Percentiles rank a stretch among this genome's conserved stretches.
These are phyloP conservation scores for Paracoccidioides lutzii DNA, from an alignment of 2,329 filamentous ascomycete genomes.

Conservation along the genomic window DNA sequence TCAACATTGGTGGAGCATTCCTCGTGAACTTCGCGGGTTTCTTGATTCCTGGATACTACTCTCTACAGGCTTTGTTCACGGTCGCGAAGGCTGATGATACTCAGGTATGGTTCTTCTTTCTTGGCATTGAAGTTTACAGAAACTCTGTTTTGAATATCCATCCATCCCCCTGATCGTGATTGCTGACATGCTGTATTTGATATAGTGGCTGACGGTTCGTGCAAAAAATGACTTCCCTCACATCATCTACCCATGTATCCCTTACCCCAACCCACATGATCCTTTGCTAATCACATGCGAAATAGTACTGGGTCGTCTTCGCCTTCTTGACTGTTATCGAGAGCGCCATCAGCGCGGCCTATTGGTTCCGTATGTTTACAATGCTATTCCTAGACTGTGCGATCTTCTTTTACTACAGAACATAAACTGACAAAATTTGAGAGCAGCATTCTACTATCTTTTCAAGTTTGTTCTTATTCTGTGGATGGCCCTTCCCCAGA, in stretches of 20 bases:
- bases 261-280: conserved; percentile 10
- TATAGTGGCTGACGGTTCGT: conserved; percentile 48
- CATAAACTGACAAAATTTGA: background rate
- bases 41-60: conserved; percentile 54
- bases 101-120: conserved; percentile 36
- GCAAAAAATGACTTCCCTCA: conserved; percentile 8
- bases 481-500: conserved; percentile 93
- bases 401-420: background rate
- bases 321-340: conserved; percentile 54
- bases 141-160: too few species aligned
- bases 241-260: conserved; percentile 17
- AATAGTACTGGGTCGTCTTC: conserved; percentile 55
- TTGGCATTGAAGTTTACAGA: background rate
- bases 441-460: conserved; percentile 81
- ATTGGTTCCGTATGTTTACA: conserved; percentile 49
- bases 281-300: conserved; percentile 10
- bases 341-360: conserved; percentile 52
- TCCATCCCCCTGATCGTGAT: background rate
- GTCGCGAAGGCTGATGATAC: conserved; percentile 50
- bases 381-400: background rate
- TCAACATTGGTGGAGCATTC: conserved; percentile 58
- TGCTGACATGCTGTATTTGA: conserved; percentile 15
- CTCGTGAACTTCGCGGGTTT: conserved; percentile 56
- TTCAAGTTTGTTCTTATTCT: conserved; percentile 98
- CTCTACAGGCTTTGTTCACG: conserved; percentile 50